phyloP scores from a whole-genome alignment of 192 early-diverging fungal species.

The Powellomyces hirtus region DNA sequence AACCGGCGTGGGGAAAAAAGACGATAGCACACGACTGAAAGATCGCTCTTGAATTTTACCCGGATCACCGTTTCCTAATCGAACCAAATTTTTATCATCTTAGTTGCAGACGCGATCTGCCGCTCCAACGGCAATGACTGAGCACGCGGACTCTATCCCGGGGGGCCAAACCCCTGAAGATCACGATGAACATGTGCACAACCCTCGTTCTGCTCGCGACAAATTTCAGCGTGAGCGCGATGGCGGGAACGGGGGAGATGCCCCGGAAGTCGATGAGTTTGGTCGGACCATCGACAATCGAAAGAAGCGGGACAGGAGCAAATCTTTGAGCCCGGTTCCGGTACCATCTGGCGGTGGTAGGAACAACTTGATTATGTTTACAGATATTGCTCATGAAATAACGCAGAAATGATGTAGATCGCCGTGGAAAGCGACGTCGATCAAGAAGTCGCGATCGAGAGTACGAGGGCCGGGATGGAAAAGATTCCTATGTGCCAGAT shows the following conservation, averaged over 20 bases:
- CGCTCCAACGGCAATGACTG: too few relatives aligned
- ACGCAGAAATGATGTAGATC: slow-evolving; percentile 9
- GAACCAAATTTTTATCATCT: too few relatives aligned
- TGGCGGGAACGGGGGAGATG: slow-evolving; percentile 5
- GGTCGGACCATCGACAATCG: slow-evolving; percentile 21
- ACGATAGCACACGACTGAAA: too few relatives aligned
- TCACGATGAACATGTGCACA: background rate
- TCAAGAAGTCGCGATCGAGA: slow-evolving; percentile 17
- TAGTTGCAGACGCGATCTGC: too few relatives aligned
- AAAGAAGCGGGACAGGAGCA: slow-evolving; percentile 20
- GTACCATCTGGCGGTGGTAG: background rate
- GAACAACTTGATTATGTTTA: too few relatives aligned
- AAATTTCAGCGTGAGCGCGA: slow-evolving; percentile 35
- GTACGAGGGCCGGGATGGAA: background rate
- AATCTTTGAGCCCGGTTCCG: slow-evolving; percentile 6
- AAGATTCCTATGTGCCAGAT: slow-evolving; percentile 9
- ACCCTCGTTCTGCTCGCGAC: slow-evolving; percentile 15
- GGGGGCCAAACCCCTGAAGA: background rate
- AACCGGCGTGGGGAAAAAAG: too few relatives aligned
- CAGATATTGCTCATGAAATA: too few relatives aligned
- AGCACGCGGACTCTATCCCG: too few relatives aligned
- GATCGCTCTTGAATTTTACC: too few relatives aligned
- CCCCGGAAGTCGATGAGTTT: slow-evolving; percentile 20
- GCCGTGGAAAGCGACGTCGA: slow-evolving; percentile 24
- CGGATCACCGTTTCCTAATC: too few relatives aligned